Percentiles rank a stretch among this genome's conserved stretches.
Conservation (phyloP, 106 monocot genomes). For the Dioscorea alata region DNA sequence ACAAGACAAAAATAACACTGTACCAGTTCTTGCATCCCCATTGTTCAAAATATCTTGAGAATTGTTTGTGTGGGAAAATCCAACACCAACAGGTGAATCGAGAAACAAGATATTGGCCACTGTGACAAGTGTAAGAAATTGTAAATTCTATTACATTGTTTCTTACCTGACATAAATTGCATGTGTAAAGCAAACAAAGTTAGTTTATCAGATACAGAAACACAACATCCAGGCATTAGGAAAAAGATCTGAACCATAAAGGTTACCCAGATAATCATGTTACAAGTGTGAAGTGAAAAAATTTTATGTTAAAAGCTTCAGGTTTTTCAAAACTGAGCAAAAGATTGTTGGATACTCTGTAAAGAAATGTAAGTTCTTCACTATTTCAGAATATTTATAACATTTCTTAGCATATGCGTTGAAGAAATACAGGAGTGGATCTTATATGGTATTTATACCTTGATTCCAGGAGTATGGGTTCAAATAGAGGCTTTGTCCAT, state of each 20-base stretch:
- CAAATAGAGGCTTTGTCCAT: slow-evolving; percentile 76
- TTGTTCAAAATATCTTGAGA: slow-evolving; percentile 65
- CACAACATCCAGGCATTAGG: no score
- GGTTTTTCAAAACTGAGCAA: background rate
- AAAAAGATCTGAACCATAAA: background rate
- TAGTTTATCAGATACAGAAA: background rate
- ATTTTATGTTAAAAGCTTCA: background rate
- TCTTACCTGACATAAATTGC: no score
- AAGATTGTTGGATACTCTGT: background rate
- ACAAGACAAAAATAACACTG: background rate
- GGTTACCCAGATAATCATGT: background rate
- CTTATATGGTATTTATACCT: slow-evolving; percentile 24
- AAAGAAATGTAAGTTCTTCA: background rate
- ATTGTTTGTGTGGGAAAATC: slow-evolving; percentile 87
- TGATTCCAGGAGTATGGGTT: slow-evolving; percentile 95
- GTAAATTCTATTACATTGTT: background rate
- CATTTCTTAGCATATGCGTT: no score
- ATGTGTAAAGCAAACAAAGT: background rate
- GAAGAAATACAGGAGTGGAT: no score
- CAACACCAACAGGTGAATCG: slow-evolving; percentile 95
- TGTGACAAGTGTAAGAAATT: slow-evolving; percentile 24
- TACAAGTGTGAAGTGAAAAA: background rate
- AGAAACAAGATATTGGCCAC: slow-evolving; percentile 89
- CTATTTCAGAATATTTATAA: no score
- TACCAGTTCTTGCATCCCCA: slow-evolving; percentile 91